Base-by-base conservation (phyloP, 148 eudicot genomes). In the Chenopodium suecicum region DNA sequence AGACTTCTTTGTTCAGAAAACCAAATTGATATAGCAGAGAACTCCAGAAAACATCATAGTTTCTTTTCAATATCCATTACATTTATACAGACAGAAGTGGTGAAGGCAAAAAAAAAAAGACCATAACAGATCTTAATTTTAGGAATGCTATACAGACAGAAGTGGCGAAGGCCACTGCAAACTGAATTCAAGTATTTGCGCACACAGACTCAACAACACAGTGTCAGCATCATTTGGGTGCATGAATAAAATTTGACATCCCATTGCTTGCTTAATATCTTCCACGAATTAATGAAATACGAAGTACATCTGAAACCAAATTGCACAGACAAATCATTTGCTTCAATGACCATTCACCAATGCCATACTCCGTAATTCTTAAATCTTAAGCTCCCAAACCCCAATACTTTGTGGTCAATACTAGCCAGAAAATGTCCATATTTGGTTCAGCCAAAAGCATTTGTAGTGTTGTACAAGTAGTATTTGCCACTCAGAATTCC, bases 381-480 rank as follows among this genome's bases (percentile, higher is more conserved):
- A 71, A 34, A 41, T 71, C 23, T 71, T 44, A 20, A 71, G 75
- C 50, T 71, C 4, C 75, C 74, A 71, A 71, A 71, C 23, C 74
- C 44, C 20, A 23, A 17, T 17, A 41, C 41, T 19, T 41, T 71
- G 74, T 71, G 74, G 27, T 17, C 74, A 31, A 70, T 27, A 7
- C 47, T 70, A 12, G 17, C 22, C 20, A 0, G 16, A 13, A 50
- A 50, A 50, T 50, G 12, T 50, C 54, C 54, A 50, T 13, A 56
- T 17, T 19, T 56, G 20, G 62, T 32, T 17, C 47, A 71, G 25
- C 23, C 2, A 22, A 17, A 27, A 34, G 3, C 46, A 34, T 6
- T 3, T 25, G 3, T 11, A 44, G 75, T 47, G 20, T 6, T 1
- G 7, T 44, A 47, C 31, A 22, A 73, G 25, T 13, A 23, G 2